Conservation (phyloP, 345 rosid species). For the Brassica napus region DNA sequence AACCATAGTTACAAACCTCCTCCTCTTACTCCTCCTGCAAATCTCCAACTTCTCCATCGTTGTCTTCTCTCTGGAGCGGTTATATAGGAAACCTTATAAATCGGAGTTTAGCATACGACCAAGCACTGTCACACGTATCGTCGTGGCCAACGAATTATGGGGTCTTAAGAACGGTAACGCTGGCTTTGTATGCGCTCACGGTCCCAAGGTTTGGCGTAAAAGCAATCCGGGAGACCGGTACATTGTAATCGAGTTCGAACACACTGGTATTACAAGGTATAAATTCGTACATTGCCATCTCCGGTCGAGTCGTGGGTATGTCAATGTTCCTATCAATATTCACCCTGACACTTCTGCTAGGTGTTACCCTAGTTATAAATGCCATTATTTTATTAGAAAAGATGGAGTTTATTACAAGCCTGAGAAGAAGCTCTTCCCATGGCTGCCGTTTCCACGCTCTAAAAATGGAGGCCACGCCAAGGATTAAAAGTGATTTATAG, state of each 20-base stretch:
- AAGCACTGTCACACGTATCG: constrained; percentile 16
- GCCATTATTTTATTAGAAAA: constrained; percentile 26
- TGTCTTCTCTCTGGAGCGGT: background rate
- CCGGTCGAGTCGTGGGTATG: constrained; percentile 34
- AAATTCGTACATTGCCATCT: constrained; percentile 22
- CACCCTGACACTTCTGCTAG: constrained; percentile 21
- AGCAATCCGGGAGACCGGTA: constrained; percentile 33
- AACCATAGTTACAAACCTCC: constrained; percentile 13
- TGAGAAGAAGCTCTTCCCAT: constrained; percentile 24
- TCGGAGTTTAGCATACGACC: constrained; percentile 6
- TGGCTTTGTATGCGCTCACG: constrained; percentile 33
- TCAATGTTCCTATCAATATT: constrained; percentile 21
- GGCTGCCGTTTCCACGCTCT: constrained; percentile 5
- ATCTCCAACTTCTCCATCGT: constrained; percentile 1
- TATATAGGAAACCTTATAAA: background rate
- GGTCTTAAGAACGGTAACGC: constrained; percentile 34
- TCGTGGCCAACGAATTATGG: constrained; percentile 28
- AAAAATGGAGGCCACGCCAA: background rate
- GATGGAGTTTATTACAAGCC: constrained; percentile 32
- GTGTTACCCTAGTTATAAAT: constrained; percentile 27
- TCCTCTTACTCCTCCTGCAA: constrained; percentile 21
- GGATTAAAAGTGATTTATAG: background rate
- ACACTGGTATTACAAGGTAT: background rate
- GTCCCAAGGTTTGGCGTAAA: constrained; percentile 31
- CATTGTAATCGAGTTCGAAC: constrained; percentile 2